Evolutionary conservation across 257 asterid genomes (phyloP).

Genomic region (Forsythia suspensa): DNA sequence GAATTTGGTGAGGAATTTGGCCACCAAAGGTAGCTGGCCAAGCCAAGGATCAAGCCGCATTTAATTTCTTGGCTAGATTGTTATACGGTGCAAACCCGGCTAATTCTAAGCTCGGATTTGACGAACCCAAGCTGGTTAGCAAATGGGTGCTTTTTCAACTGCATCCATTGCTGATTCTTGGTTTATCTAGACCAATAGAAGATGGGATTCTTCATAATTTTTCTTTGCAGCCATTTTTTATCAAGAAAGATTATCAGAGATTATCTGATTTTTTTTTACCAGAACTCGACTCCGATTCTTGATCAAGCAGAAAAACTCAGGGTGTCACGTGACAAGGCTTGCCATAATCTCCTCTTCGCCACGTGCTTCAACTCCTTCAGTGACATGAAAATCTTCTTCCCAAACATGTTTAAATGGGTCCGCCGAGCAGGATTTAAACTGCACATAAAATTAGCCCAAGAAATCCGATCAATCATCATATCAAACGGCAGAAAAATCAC

Average conservation of each 20-base stretch:
- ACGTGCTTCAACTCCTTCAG: no score
- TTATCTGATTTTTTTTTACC: slow-evolving; percentile 65
- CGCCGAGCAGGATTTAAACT: slow-evolving; percentile 64
- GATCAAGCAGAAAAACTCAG: slow-evolving; percentile 64
- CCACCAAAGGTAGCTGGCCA: slow-evolving; percentile 42
- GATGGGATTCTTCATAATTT: slow-evolving; percentile 64
- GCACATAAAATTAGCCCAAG: slow-evolving; percentile 49
- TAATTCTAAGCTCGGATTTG: slow-evolving; percentile 51
- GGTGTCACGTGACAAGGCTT: slow-evolving; percentile 69
- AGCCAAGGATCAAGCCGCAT: slow-evolving; percentile 70
- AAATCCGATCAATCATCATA: slow-evolving; percentile 54
- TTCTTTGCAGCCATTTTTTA: slow-evolving; percentile 51
- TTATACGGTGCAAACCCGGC: slow-evolving; percentile 59
- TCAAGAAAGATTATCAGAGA: slow-evolving; percentile 59
- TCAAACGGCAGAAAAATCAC: slow-evolving; percentile 47
- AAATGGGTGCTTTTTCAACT: slow-evolving; percentile 79
- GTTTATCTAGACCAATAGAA: slow-evolving; percentile 64
- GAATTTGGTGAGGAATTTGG: slow-evolving; percentile 45
- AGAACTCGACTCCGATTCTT: slow-evolving; percentile 46
- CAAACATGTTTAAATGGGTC: slow-evolving; percentile 70
- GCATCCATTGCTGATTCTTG: slow-evolving; percentile 58
- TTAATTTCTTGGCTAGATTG: slow-evolving; percentile 60
- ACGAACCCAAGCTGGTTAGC: slow-evolving; percentile 58
- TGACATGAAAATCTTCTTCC: slow-evolving; percentile 73
- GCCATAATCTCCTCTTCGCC: no score